A percentile compares a stretch with the other conserved stretches of the same genome.
phyloP scores from a whole-genome alignment of 805 yeast species.

The Metschnikowia orientalis region DNA sequence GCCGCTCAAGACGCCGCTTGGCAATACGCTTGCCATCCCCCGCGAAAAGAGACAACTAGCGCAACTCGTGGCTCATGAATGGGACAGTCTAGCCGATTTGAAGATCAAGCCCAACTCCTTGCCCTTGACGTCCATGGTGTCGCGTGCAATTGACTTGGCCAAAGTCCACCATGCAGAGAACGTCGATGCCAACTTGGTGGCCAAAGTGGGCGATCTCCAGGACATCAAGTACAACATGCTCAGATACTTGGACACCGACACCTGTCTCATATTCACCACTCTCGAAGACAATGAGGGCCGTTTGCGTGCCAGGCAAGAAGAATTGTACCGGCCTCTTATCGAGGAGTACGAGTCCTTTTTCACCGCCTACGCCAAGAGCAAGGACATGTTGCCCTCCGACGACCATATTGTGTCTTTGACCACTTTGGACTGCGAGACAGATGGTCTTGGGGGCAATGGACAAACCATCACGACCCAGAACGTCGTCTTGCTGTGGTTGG shows the following conservation, averaged over 20 bases:
- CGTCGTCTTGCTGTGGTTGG: constrained; percentile 63
- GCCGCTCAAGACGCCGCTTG: constrained; percentile 80
- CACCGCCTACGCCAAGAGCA: constrained; percentile 33
- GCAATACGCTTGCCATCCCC: constrained; percentile 66
- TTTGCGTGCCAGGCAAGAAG: constrained; percentile 75
- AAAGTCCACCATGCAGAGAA: constrained; percentile 32
- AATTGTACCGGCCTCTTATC: constrained; percentile 71
- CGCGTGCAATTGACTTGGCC: constrained; percentile 77
- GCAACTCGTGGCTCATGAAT: constrained; percentile 74
- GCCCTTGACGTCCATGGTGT: constrained; percentile 82
- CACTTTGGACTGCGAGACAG: constrained; percentile 72
- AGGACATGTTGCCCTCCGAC: constrained; percentile 21
- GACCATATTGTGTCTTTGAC: constrained; percentile 40
- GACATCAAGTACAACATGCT: constrained; percentile 58
- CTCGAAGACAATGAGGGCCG: constrained; percentile 74
- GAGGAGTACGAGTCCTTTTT: constrained; percentile 59
- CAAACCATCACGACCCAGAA: constrained; percentile 59
- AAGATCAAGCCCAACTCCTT: constrained; percentile 69
- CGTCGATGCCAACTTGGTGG: constrained; percentile 40
- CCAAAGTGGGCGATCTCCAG: constrained; percentile 59
- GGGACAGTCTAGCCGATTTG: constrained; percentile 69
- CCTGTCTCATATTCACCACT: constrained; percentile 84
- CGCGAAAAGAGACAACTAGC: constrained; percentile 58
- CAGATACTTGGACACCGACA: constrained; percentile 90
- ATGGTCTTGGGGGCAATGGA: constrained; percentile 75